A percentile compares a stretch with the other conserved stretches of the same genome.
phyloP scores from a whole-genome alignment of 495 filamentous ascomycete species.

The Aspergillus coremiiformis region DNA sequence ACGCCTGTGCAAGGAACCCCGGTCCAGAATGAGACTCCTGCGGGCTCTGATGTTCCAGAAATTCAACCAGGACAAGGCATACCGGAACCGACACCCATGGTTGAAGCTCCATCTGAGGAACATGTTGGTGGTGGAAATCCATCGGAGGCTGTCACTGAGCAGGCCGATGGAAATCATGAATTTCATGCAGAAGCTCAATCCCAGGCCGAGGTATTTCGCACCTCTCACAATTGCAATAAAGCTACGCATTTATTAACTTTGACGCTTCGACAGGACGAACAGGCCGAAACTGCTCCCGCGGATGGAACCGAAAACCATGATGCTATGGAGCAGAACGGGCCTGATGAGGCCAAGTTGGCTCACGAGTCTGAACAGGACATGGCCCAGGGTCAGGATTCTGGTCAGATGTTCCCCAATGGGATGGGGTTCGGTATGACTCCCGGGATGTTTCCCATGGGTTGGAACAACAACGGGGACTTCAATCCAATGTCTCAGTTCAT shows the following conservation, averaged over 20 bases:
- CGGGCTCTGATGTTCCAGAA: not conserved
- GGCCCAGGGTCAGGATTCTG: conserved; percentile 9
- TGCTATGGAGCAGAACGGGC: conserved; percentile 5
- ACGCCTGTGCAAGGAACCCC: conserved; percentile 20
- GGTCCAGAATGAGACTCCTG: conserved; percentile 12
- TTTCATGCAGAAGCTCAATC: conserved; percentile 15
- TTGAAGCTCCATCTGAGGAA: conserved; percentile 6
- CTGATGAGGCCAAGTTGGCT: conserved; percentile 13
- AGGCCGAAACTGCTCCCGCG: conserved; percentile 1
- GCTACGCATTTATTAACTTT: not conserved
- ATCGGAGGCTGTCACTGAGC: not conserved
- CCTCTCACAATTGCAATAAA: not conserved
- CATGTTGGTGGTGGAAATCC: conserved; percentile 1
- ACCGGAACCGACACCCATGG: not conserved
- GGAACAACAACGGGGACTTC: conserved; percentile 54
- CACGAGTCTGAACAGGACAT: conserved; percentile 20
- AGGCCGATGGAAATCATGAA: conserved; percentile 8
- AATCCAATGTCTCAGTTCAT: conserved; percentile 69
- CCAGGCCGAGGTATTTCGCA: conserved; percentile 8
- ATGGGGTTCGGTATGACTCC: conserved; percentile 24
- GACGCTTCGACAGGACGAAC: conserved; percentile 2
- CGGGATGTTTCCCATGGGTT: conserved; percentile 58
- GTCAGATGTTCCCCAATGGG: conserved; percentile 17
- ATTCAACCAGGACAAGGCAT: conserved; percentile 3
- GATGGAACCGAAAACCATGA: conserved; percentile 6